phyloP scores from a whole-genome alignment of 495 filamentous ascomycete species.

The Podospora didyma region DNA sequence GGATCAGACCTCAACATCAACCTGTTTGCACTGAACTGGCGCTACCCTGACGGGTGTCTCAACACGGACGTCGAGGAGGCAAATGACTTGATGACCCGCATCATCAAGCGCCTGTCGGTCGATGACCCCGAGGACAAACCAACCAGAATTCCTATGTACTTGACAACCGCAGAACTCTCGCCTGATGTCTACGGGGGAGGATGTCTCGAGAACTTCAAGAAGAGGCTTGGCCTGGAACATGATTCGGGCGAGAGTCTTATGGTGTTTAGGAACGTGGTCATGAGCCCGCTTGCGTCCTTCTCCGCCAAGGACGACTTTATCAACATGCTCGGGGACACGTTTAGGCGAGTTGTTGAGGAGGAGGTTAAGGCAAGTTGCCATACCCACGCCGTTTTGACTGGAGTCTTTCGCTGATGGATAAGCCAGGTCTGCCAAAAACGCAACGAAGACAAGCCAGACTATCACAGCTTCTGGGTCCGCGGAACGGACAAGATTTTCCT shows the following conservation, averaged over 20 bases:
- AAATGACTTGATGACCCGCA: constrained; percentile 43
- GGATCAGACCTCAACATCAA: constrained; percentile 49
- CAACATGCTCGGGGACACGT: constrained; percentile 10
- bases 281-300: constrained; percentile 12
- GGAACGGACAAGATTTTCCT: constrained; percentile 9
- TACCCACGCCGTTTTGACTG: no score
- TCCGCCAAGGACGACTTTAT: constrained; percentile 5
- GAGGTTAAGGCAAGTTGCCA: constrained; percentile 5
- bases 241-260: constrained; percentile 7
- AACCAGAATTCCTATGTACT: constrained; percentile 34
- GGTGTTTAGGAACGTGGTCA: constrained; percentile 15
- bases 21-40: constrained; percentile 40
- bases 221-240: constrained; percentile 6
- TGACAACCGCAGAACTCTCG: constrained; percentile 42
- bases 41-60: constrained; percentile 30
- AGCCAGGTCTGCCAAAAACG: constrained; percentile 9
- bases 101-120: constrained; percentile 38
- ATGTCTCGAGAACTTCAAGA: constrained; percentile 2
- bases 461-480: constrained; percentile 14
- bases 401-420: no score
- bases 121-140: constrained; percentile 34
- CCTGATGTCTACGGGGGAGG: constrained; percentile 40
- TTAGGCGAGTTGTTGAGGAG: constrained; percentile 7
- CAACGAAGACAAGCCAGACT: constrained; percentile 10
- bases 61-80: constrained; percentile 48